phyloP scores from a whole-genome alignment of 345 rosid genomes.

The Crucihimalaya himalaica region DNA sequence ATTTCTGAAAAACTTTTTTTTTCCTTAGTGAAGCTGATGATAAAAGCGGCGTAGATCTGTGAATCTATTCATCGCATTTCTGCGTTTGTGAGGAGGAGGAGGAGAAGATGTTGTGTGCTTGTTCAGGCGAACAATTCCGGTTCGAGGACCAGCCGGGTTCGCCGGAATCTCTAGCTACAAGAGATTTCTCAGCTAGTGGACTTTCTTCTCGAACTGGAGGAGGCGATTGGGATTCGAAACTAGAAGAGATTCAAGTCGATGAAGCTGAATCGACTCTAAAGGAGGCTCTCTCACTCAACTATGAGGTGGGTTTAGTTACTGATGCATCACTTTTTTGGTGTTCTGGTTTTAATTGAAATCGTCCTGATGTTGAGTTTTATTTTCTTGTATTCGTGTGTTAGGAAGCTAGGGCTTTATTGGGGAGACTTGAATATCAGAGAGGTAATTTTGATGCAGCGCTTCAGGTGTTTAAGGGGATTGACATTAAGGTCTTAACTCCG shows the following conservation, averaged over 20 bases:
- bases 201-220: conserved; percentile 61
- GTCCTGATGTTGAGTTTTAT: not conserved
- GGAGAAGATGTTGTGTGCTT: conserved; percentile 90
- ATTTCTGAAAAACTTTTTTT: not conserved
- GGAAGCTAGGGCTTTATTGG: conserved; percentile 98
- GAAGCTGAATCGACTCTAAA: conserved; percentile 95
- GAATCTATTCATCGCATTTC: not conserved
- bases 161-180: conserved; percentile 87
- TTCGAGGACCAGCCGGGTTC: conserved; percentile 86
- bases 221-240: conserved; percentile 80
- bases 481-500: conserved; percentile 60
- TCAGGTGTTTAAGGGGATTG: conserved; percentile 94
- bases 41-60: conserved; percentile 19
- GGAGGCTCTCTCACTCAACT: conserved; percentile 95
- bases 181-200: conserved; percentile 92
- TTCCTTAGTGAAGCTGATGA: not conserved
- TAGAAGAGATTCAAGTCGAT: conserved; percentile 81
- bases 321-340: not conserved
- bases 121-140: conserved; percentile 94
- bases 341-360: not conserved
- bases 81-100: conserved; percentile 6
- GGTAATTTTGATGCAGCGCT: conserved; percentile 94
- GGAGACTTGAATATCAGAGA: conserved; percentile 91
- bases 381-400: conserved; percentile 29
- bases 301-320: conserved; percentile 60